Conservation (phyloP, 495 filamentous ascomycete species). For the Podospora tetraspora region DNA sequence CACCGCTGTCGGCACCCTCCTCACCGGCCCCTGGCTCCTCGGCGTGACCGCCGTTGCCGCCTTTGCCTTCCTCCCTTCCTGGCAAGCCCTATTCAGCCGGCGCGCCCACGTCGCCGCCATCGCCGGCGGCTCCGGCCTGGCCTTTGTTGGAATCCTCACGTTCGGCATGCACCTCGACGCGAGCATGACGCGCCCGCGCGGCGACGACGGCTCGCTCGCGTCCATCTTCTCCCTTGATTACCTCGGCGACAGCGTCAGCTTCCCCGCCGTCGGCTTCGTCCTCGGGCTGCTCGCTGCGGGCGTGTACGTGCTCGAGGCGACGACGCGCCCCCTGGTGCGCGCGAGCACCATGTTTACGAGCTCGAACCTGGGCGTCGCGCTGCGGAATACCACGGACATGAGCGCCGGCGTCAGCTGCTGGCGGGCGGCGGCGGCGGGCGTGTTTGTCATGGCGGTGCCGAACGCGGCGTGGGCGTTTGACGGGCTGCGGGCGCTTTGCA, state of each 20-base stretch:
- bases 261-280: slow-evolving; percentile 35
- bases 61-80: slow-evolving; percentile 20
- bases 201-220: slow-evolving; percentile 11
- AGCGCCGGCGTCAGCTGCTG: slow-evolving; percentile 30
- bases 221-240: slow-evolving; percentile 25
- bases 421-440: slow-evolving; percentile 32
- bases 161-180: slow-evolving; percentile 38
- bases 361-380: slow-evolving; percentile 34
- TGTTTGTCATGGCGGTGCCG: slow-evolving; percentile 38
- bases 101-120: slow-evolving; percentile 28
- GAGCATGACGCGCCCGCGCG: slow-evolving; percentile 29
- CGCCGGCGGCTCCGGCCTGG: slow-evolving; percentile 31
- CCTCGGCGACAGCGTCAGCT: slow-evolving; percentile 27
- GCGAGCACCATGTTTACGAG: slow-evolving; percentile 40
- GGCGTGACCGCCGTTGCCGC: slow-evolving; percentile 25
- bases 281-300: slow-evolving; percentile 40
- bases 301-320: slow-evolving; percentile 29
- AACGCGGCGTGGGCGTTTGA: slow-evolving; percentile 29
- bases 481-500: slow-evolving; percentile 29
- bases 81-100: slow-evolving; percentile 25
- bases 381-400: slow-evolving; percentile 43
- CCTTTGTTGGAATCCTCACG: slow-evolving; percentile 35
- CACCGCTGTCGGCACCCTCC: slow-evolving; percentile 37
- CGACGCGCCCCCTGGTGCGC: slow-evolving; percentile 32
- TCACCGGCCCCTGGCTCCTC: slow-evolving; percentile 39